Conservation (phyloP, 2,329 filamentous ascomycete species). For the Fusarium verticillioides region DNA sequence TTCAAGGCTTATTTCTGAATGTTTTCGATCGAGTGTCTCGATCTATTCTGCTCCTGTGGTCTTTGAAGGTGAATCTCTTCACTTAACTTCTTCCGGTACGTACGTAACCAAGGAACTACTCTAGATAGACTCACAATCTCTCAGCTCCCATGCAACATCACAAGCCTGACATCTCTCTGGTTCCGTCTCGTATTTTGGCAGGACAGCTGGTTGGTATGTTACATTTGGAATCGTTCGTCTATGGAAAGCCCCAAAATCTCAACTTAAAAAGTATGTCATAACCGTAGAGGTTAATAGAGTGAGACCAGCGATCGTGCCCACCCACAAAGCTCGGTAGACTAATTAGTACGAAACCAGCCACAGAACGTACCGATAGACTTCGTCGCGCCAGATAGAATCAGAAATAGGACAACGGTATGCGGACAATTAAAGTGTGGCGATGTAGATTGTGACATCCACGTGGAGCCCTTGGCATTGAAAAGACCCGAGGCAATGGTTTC, state of each 20-base stretch:
- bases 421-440: not conserved
- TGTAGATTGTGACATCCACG: not conserved
- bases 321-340: not conserved
- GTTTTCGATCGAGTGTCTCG: too few relatives aligned
- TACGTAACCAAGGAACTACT: not conserved
- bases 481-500: not conserved
- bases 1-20: not conserved
- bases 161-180: not conserved
- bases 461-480: not conserved
- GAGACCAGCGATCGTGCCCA: not conserved
- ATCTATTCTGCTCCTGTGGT: not conserved
- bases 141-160: not conserved
- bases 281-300: not conserved
- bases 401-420: not conserved
- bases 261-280: not conserved
- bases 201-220: not conserved
- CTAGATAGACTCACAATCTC: not conserved
- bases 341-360: not conserved
- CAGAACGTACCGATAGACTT: not conserved
- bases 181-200: not conserved
- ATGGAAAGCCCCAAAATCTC: not conserved
- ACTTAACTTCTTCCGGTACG: not conserved
- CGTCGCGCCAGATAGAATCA: not conserved
- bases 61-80: fast-evolving
- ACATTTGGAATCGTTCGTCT: not conserved